Percentiles rank a stretch among this genome's conserved stretches.
These are phyloP conservation scores for Leccinum boreale DNA, from an alignment of 768 basidiomycete species.

Conservation along the genomic window DNA sequence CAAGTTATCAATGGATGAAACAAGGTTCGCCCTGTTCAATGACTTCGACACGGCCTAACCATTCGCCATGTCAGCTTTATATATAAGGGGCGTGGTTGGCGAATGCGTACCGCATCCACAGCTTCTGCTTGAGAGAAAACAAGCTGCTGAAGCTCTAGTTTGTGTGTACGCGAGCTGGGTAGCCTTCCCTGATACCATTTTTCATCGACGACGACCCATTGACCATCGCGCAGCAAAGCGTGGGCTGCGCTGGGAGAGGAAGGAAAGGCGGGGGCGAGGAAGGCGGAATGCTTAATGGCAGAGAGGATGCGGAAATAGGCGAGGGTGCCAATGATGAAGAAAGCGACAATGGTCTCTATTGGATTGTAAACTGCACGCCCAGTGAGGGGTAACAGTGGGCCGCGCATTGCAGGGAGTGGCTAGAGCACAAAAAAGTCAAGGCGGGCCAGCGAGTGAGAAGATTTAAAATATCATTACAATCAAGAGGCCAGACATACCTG, in stretches of 20 bases:
- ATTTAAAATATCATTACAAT: not conserved
- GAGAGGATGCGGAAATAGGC: conserved; percentile 93
- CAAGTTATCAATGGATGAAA: conserved; percentile 43
- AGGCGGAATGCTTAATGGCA: conserved; percentile 84
- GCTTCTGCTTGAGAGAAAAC: conserved; percentile 54
- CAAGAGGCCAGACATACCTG: not conserved
- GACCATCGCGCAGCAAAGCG: conserved; percentile 47
- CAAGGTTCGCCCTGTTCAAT: conserved; percentile 40
- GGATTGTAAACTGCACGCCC: conserved; percentile 71
- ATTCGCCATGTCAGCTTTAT: conserved; percentile 3
- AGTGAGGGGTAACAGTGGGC: conserved; percentile 64
- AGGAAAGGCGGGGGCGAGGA: conserved; percentile 58
- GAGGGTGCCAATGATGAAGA: conserved; percentile 85
- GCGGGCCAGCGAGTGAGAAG: not conserved
- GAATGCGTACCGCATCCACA: conserved; percentile 33
- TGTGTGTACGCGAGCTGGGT: conserved; percentile 29
- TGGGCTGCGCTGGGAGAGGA: conserved; percentile 53
- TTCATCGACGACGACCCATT: conserved; percentile 64
- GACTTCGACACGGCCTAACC: conserved; percentile 29
- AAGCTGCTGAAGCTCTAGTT: conserved; percentile 73
- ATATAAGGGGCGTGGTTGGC: not conserved
- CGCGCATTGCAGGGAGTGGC: conserved; percentile 42
- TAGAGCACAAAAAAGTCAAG: not conserved
- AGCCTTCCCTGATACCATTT: conserved; percentile 43
- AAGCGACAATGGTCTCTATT: conserved; percentile 88